Evolutionary conservation across 371 early-diverging fungal species (phyloP).

Genomic region (Zopfochytrium polystomum): DNA sequence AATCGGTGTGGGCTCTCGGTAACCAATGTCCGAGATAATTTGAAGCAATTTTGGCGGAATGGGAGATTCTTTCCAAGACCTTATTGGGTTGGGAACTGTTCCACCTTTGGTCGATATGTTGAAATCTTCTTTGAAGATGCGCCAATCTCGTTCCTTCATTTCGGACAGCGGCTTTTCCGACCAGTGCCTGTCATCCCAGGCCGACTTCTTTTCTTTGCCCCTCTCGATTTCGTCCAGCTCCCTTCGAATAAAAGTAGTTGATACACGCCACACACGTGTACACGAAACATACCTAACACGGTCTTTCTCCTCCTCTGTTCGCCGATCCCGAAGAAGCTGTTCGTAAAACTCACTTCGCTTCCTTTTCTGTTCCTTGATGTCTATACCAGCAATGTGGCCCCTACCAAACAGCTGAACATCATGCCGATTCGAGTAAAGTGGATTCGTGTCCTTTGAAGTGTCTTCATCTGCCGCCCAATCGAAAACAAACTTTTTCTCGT

Average conservation of each 20-base stretch:
- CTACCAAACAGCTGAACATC: conserved; percentile 86
- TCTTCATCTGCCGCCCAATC: conserved; percentile 96
- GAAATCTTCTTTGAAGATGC: conserved; percentile 97
- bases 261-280: not conserved
- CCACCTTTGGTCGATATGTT: conserved; percentile 90
- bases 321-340: conserved; percentile 61
- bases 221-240: conserved; percentile 62
- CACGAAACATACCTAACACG: conserved; percentile 48
- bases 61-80: conserved; percentile 83
- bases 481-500: conserved; percentile 91
- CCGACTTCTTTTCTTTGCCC: conserved; percentile 64
- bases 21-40: conserved; percentile 78
- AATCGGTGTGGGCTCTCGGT: conserved; percentile 96
- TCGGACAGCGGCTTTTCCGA: conserved; percentile 83
- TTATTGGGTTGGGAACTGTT: conserved; percentile 84
- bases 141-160: conserved; percentile 97
- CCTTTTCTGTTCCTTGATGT: conserved; percentile 71
- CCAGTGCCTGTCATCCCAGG: conserved; percentile 86
- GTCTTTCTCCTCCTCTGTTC: conserved; percentile 64
- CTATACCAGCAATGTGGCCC: conserved; percentile 88
- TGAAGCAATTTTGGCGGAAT: conserved; percentile 65
- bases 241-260: conserved; percentile 33
- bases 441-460: conserved; percentile 88
- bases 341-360: conserved; percentile 69
- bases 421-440: conserved; percentile 79